Evolutionary conservation across 495 filamentous ascomycete species (phyloP).

Genomic region (Hyaloscypha variabilis): DNA sequence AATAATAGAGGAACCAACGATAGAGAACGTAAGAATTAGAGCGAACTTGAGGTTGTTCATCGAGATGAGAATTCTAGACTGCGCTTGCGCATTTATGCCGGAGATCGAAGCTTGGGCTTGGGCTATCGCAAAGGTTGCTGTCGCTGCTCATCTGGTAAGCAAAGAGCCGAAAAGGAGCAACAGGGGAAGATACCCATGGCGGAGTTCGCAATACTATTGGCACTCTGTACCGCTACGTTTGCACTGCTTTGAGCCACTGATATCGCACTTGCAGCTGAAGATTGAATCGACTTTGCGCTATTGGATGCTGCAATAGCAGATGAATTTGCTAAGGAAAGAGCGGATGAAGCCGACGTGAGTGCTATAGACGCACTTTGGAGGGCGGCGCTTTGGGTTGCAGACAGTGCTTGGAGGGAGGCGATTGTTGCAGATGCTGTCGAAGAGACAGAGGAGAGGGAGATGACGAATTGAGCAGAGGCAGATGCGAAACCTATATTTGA

Average conservation of each 20-base stretch:
- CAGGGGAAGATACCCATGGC: background rate
- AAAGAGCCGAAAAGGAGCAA: background rate
- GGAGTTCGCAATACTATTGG: background rate
- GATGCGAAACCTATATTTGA: constrained; percentile 2
- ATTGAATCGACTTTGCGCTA: constrained; percentile 3
- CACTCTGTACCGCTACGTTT: constrained; percentile 1
- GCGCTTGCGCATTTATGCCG: background rate
- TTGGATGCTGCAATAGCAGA: background rate
- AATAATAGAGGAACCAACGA: constrained; percentile 14
- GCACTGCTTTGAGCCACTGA: constrained; percentile 11
- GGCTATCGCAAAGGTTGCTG: constrained; percentile 13
- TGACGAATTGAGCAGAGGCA: background rate
- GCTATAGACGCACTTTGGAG: background rate
- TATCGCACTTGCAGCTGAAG: constrained; percentile 4
- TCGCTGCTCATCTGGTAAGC: background rate
- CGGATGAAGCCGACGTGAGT: background rate
- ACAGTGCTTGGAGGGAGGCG: constrained; percentile 3
- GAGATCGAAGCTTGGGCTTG: constrained; percentile 10
- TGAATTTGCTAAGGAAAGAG: background rate
- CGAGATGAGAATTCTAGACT: constrained; percentile 2
- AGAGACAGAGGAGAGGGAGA: constrained; percentile 1
- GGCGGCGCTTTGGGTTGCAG: background rate
- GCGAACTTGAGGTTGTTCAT: constrained; percentile 16
- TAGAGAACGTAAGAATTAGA: constrained; percentile 14
- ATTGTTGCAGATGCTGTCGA: background rate